Percentiles rank a stretch among this genome's conserved stretches.
These are phyloP conservation scores for Aspergillus aculeatus DNA, from an alignment of 2,329 filamentous ascomycete species.

Conservation along the genomic window DNA sequence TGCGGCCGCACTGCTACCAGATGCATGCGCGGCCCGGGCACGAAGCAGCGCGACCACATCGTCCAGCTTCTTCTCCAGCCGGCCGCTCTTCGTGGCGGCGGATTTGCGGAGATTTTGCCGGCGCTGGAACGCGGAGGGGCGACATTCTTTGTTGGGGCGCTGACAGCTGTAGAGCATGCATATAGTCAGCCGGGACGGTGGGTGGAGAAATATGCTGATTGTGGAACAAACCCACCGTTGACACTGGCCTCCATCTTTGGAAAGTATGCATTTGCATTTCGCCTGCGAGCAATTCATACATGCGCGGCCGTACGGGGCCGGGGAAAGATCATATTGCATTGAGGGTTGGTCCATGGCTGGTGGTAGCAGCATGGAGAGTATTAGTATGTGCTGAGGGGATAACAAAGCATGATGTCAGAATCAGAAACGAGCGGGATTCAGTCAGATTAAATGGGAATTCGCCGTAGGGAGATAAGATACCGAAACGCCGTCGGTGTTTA, in stretches of 20 bases:
- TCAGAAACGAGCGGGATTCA: background rate
- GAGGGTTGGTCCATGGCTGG: background rate
- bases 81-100: constrained; percentile 18
- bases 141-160: constrained; percentile 45
- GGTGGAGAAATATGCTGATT: background rate
- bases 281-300: constrained; percentile 25
- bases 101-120: constrained; percentile 21
- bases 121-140: constrained; percentile 36
- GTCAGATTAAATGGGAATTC: background rate
- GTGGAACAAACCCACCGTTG: constrained; percentile 8
- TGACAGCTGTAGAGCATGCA: constrained; percentile 35
- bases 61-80: constrained; percentile 30
- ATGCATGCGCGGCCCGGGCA: background rate
- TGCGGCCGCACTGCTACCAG: background rate
- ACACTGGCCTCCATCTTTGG: constrained; percentile 6
- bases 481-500: constrained; percentile 6
- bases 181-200: background rate
- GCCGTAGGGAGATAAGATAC: background rate
- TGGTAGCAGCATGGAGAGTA: too few species aligned
- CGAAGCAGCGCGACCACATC: constrained; percentile 27
- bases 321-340: constrained; percentile 3
- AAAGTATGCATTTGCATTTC: constrained; percentile 26
- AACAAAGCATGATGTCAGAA: too few species aligned
- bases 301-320: constrained; percentile 15
- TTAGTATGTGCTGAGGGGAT: background rate